Conservation (phyloP, 2,329 filamentous ascomycete genomes). For the Tolypocladium album region DNA sequence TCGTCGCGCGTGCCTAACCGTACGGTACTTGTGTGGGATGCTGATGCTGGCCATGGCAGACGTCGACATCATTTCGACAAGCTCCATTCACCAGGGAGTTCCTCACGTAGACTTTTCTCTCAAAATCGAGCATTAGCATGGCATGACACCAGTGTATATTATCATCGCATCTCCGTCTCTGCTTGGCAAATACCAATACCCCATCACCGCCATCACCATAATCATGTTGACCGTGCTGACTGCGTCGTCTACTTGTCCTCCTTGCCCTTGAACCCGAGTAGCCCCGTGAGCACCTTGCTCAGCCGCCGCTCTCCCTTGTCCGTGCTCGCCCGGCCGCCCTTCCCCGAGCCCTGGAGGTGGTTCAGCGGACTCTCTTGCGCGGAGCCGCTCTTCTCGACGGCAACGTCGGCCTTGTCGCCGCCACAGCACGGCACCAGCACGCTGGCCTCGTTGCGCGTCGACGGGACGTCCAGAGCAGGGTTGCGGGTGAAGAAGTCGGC, state of each 20-base stretch:
- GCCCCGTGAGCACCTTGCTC: constrained; percentile 2
- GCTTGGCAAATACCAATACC: not conserved
- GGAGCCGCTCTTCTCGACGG: constrained; percentile 3
- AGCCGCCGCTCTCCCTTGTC: not conserved
- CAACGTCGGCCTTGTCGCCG: constrained; percentile 1
- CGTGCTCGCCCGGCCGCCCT: not conserved
- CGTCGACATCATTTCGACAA: constrained; percentile 92
- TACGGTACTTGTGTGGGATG: not conserved
- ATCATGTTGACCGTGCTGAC: not conserved
- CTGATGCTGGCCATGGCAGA: constrained; percentile 35
- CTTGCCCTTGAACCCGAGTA: constrained; percentile 1
- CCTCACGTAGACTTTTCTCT: constrained; percentile 91
- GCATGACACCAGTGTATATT: not conserved
- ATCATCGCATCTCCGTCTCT: not conserved
- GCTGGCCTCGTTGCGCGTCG: constrained; percentile 24
- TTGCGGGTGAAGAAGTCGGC: constrained; percentile 36
- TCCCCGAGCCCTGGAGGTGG: constrained; percentile 19
- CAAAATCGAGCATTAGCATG: constrained; percentile 54
- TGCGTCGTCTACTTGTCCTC: not conserved
- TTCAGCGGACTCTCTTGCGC: constrained; percentile 18
- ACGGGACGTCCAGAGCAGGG: constrained; percentile 34
- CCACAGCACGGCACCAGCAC: constrained; percentile 27
- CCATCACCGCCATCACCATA: not conserved
- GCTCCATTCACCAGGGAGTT: constrained; percentile 92
- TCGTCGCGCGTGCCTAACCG: constrained; percentile 2